phyloP scores from a whole-genome alignment of 2,329 filamentous ascomycete genomes.

The Knufia petricola region DNA sequence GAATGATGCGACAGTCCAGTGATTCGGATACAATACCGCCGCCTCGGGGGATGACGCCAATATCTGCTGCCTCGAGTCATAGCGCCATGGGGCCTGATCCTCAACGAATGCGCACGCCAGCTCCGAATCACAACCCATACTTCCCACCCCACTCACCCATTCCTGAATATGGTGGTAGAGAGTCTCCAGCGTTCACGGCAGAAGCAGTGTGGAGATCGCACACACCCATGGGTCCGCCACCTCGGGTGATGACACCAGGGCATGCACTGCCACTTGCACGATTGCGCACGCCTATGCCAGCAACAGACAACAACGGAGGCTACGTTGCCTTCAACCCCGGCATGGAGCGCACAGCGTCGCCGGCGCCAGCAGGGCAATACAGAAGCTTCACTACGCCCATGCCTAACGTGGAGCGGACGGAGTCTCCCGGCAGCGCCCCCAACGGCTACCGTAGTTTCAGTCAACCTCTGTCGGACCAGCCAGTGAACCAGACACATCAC shows the following conservation, averaged over 20 bases:
- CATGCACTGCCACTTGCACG: constrained; percentile 14
- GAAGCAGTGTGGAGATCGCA: constrained; percentile 16
- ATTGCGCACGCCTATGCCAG: constrained; percentile 11
- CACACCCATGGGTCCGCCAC: constrained; percentile 14
- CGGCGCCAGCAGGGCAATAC: neutral
- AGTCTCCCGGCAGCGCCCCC: neutral
- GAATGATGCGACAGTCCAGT: constrained; percentile 13
- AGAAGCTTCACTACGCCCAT: neutral
- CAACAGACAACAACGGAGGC: neutral
- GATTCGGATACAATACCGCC: constrained; percentile 15
- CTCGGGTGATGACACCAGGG: constrained; percentile 19
- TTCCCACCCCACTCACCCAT: constrained; percentile 15
- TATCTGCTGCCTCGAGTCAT: constrained; percentile 1
- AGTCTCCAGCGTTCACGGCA: constrained; percentile 15
- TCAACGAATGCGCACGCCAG: constrained; percentile 6
- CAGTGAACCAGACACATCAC: neutral
- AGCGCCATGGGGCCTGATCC: constrained; percentile 1
- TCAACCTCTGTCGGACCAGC: neutral
- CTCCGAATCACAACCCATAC: constrained; percentile 2
- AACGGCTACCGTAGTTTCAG: constrained; percentile 2
- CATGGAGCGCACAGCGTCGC: neutral
- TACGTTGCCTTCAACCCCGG: constrained; percentile 7
- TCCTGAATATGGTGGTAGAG: constrained; percentile 16
- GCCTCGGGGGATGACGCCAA: constrained; percentile 11
- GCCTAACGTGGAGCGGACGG: neutral